Conservation (phyloP, 768 basidiomycete species). For the Mycena haematopus region DNA sequence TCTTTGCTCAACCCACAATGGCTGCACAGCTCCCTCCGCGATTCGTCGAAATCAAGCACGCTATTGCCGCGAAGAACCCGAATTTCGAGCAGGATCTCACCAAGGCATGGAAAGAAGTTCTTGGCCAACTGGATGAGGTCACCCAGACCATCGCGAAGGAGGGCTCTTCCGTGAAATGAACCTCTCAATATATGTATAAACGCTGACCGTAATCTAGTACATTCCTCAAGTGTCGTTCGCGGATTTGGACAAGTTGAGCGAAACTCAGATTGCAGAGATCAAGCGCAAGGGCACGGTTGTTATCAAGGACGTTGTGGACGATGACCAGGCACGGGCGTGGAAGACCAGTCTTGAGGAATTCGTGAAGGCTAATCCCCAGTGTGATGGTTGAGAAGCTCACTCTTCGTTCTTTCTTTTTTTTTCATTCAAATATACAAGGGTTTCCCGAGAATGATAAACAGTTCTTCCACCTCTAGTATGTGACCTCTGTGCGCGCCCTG, state of each 20-base stretch:
- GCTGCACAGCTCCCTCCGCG: constrained; percentile 17
- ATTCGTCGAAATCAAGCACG: constrained; percentile 23
- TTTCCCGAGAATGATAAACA: constrained; percentile 57
- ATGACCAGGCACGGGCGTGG: constrained; percentile 54
- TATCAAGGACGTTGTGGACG: constrained; percentile 56
- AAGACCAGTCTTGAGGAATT: constrained; percentile 55
- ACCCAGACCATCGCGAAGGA: constrained; percentile 46
- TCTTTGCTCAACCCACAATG: not conserved
- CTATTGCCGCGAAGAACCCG: constrained; percentile 35
- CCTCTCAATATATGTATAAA: not conserved
- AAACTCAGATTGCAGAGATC: constrained; percentile 47
- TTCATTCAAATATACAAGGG: constrained; percentile 37
- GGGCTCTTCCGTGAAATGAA: constrained; percentile 46
- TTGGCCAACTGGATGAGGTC: constrained; percentile 46
- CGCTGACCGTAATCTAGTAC: constrained; percentile 38
- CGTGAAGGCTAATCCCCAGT: constrained; percentile 54
- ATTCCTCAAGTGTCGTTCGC: constrained; percentile 59
- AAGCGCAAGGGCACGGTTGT: constrained; percentile 57
- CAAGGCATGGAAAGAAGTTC: constrained; percentile 53
- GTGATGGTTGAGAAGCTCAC: constrained; percentile 42
- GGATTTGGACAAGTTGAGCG: constrained; percentile 48
- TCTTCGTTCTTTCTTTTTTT: not conserved
- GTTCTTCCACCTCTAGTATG: constrained; percentile 65
- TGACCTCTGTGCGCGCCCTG: constrained; percentile 2
- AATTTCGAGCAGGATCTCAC: constrained; percentile 47